Evolutionary conservation across 2,329 filamentous ascomycete species (phyloP), one percentile per base, ranked within the genome.

Genomic region (Zasmidium citrigriseum): DNA sequence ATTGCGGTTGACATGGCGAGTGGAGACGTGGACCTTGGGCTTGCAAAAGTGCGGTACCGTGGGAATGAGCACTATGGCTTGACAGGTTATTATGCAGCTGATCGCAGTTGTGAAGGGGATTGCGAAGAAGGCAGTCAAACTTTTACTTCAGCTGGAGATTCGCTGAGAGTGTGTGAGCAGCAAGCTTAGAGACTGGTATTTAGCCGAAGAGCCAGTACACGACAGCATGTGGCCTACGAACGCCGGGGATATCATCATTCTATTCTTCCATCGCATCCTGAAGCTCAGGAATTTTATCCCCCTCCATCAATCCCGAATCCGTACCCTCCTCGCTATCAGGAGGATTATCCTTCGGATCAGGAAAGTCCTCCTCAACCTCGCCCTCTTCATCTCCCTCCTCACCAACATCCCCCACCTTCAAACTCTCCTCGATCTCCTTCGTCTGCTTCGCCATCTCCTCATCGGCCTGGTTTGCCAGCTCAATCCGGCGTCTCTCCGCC

Each of bases 401-500:
- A 11, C 24, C 46, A 12, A 11, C 46, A n/a, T 46, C 24, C 51
- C 47, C 50, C 20, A 20, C 18, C 7, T n/a, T 54, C 51, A 18
- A 50, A 4, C 47, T 46, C 21, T n/a, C 18, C 52, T 52, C 56
- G 20, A 29, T 25, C 52, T 57, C 52, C 34, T 53, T 34, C 14
- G 18, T 24, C 21, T 25, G 27, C 34, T 24, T 46, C 38, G 20
- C 55, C 41, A 41, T 58, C 21, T 44, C 57, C 53, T 18, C 46
- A 25, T 52, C 29, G 34, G 55, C 55, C 16, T 55, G 49, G 38
- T 24, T 58, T 54, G n/a, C 21, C 12, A 29, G n/a, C 22, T 3
- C 48, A 21, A 16, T n/a, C 48, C 4, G 25, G 12, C 27, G n/a
- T 10, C 16, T 29, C 48, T 12, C n/a, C 14, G 12, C 5, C 20